These are phyloP conservation scores for Aspergillus incahuasiensis DNA, from an alignment of 495 filamentous ascomycete genomes.

Conservation along the genomic window DNA sequence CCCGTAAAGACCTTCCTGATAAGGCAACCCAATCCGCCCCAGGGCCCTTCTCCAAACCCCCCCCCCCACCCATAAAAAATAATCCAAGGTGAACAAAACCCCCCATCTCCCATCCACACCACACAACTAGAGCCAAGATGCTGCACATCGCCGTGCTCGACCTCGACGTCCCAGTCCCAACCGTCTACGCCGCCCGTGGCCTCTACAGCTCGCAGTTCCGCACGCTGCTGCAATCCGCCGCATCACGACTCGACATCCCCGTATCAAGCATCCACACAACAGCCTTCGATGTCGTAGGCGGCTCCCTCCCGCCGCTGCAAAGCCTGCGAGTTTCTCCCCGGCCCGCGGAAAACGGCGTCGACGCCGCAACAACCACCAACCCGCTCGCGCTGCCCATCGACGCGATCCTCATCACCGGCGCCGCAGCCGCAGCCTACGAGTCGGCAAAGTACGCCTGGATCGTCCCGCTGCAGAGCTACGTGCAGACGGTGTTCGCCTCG, in stretches of 20 bases:
- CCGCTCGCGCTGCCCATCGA: slow-evolving; percentile 25
- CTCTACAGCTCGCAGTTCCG: slow-evolving; percentile 40
- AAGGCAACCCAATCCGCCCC: slow-evolving; percentile 14
- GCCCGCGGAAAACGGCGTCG: neutral
- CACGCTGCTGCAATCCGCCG: slow-evolving; percentile 29
- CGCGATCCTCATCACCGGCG: slow-evolving; percentile 40
- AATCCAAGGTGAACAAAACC: neutral
- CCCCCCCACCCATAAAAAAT: neutral
- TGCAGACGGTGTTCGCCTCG: slow-evolving; percentile 29
- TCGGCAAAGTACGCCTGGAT: slow-evolving; percentile 31
- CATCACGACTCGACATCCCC: slow-evolving; percentile 24
- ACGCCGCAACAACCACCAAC: neutral
- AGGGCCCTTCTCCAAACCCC: neutral
- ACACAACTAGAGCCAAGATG: slow-evolving; percentile 13
- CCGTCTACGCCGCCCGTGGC: slow-evolving; percentile 32
- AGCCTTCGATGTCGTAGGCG: slow-evolving; percentile 37
- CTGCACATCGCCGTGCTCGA: slow-evolving; percentile 41
- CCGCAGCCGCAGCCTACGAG: slow-evolving; percentile 33
- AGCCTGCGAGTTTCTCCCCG: slow-evolving; percentile 21
- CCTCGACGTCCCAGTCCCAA: slow-evolving; percentile 33
- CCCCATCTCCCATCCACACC: neutral
- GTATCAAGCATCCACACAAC: slow-evolving; percentile 27
- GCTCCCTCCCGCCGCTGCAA: slow-evolving; percentile 26
- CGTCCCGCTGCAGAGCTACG: slow-evolving; percentile 21
- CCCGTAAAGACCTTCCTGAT: slow-evolving; percentile 13